Evolutionary conservation across 352 stramenopile genomes (phyloP).

Genomic region (Pythium periplocum): DNA sequence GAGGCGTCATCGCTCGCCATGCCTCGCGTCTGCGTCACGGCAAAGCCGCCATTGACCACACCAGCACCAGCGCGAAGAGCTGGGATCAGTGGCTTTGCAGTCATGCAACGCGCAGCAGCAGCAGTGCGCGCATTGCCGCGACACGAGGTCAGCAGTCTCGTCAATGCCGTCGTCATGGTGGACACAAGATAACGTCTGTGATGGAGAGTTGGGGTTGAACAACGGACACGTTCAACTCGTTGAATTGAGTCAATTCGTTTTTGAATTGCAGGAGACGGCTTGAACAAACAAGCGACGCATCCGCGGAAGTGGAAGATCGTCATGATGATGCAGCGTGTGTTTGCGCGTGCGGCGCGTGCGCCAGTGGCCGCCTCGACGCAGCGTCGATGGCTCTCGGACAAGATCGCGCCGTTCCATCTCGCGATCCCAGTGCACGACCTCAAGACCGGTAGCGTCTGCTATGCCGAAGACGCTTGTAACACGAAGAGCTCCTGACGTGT

Average conservation of each 20-base stretch:
- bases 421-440: constrained; percentile 96
- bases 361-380: neutral
- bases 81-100: no score
- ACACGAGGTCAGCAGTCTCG: neutral
- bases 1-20: constrained; percentile 4
- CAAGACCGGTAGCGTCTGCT: constrained; percentile 33
- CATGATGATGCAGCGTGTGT: constrained; percentile 1
- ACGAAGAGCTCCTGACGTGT: neutral
- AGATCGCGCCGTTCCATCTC: constrained; percentile 80
- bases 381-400: constrained; percentile 14
- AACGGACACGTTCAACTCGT: neutral
- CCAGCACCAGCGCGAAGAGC: no score
- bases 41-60: no score
- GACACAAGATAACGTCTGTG: no score
- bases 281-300: no score
- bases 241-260: constrained; percentile 4
- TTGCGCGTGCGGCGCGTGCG: neutral
- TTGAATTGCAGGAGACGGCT: neutral
- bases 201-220: no score
- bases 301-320: no score
- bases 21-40: no score
- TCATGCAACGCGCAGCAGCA: neutral
- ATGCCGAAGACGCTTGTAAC: neutral
- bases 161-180: no score
- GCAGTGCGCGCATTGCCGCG: constrained; percentile 1